Conservation (phyloP, 2,329 filamentous ascomycete genomes). For the Colletotrichum tanaceti region DNA sequence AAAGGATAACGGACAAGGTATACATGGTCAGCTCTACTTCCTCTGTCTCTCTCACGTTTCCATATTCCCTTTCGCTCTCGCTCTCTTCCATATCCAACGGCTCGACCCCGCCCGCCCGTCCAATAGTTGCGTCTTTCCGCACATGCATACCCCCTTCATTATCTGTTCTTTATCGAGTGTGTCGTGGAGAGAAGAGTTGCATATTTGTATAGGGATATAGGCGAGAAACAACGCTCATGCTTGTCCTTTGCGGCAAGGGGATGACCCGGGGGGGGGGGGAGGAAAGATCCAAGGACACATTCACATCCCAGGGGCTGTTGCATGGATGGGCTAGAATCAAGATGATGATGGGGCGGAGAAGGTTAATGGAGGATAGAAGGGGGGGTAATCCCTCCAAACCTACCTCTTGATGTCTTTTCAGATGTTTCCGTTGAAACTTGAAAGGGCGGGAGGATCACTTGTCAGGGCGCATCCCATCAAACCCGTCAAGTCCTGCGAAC, state of each 20-base stretch:
- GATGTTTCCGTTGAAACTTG: slow-evolving; percentile 34
- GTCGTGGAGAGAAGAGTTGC: slow-evolving; percentile 8
- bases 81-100: too few species aligned
- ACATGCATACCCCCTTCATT: background rate
- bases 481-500: background rate
- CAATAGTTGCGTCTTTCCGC: background rate
- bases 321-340: too few species aligned
- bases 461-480: slow-evolving; percentile 18
- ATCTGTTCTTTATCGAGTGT: background rate
- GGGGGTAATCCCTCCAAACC: background rate
- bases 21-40: background rate
- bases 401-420: slow-evolving; percentile 16
- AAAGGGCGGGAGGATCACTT: slow-evolving; percentile 1
- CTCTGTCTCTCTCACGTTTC: background rate
- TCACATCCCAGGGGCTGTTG: too few species aligned
- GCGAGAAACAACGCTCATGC: slow-evolving; percentile 15
- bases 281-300: too few species aligned
- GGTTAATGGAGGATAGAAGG: background rate
- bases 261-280: too few species aligned
- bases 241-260: background rate
- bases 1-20: background rate
- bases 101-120: too few species aligned
- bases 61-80: background rate
- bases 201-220: slow-evolving; percentile 29
- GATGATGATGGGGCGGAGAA: background rate